Percentiles rank a stretch among this genome's conserved stretches.
These are phyloP conservation scores for Aspergillus steynii DNA, from an alignment of 495 filamentous ascomycete species.

Conservation along the genomic window DNA sequence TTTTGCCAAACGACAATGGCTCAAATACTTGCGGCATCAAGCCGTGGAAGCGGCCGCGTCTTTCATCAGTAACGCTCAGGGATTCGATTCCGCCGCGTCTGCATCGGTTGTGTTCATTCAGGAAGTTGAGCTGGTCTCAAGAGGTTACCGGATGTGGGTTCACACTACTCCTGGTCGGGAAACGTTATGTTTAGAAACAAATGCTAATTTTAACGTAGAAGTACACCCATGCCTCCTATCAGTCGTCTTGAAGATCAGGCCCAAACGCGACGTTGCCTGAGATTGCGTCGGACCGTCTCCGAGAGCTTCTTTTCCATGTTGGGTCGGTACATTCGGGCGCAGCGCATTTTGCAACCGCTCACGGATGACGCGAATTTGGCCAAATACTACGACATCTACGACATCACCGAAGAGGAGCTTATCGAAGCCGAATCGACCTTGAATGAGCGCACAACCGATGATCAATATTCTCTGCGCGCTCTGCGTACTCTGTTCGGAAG, in stretches of 20 bases:
- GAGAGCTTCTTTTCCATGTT: slow-evolving; percentile 69
- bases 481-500: slow-evolving; percentile 78
- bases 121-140: slow-evolving; percentile 92
- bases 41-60: slow-evolving; percentile 70
- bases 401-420: slow-evolving; percentile 78
- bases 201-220: slow-evolving; percentile 58
- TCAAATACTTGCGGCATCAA: slow-evolving; percentile 78
- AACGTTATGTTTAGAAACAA: too few species aligned
- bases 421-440: slow-evolving; percentile 63
- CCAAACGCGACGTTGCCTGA: slow-evolving; percentile 74
- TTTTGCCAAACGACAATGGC: slow-evolving; percentile 78
- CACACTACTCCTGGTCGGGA: neutral
- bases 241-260: slow-evolving; percentile 76
- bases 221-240: slow-evolving; percentile 81
- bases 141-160: slow-evolving; percentile 85
- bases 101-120: slow-evolving; percentile 86
- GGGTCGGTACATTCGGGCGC: slow-evolving; percentile 66
- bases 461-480: slow-evolving; percentile 73
- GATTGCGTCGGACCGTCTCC: slow-evolving; percentile 73
- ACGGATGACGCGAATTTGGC: slow-evolving; percentile 78
- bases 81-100: slow-evolving; percentile 77
- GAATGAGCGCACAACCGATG: slow-evolving; percentile 63
- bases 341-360: slow-evolving; percentile 64
- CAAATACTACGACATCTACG: slow-evolving; percentile 90
- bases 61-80: slow-evolving; percentile 75